Base-by-base conservation (phyloP, 768 basidiomycete species). In the Rhizopogon vinicolor region DNA sequence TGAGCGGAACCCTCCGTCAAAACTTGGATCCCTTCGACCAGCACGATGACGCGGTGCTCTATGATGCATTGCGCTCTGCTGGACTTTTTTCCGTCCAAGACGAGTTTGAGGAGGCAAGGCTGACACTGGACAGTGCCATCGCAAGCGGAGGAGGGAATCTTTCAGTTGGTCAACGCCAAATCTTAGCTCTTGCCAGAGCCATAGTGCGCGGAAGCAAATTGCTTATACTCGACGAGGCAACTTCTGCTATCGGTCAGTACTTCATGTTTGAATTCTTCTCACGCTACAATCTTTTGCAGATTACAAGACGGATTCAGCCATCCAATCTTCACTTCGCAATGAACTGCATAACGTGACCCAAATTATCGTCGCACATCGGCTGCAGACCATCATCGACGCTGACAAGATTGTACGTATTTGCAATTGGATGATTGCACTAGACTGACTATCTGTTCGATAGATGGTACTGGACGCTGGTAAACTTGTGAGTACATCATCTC, bases 1-100 rank as follows among this genome's bases (percentile, higher is more conserved):
- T 85, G 31, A 78, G 77, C 39, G 85, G 85, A 4, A 78, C 78
- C 3, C 68, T 86, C 19, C 76, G 84, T 31, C 72, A 72, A 52
- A 85, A 85, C 60, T 67, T 85, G n/a, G 85, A 86, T 62, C 85
- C 83, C 0, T 85, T 84, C 60, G 71, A 63, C 7, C 72, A 81
- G 55, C 72, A 81, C 57, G 80, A 83, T 43, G 85, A 86, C 55
- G 71, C 77, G 0, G 70, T 65, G 4, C 70, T 84, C 14, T 78
- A 82, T 52, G 74, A 73, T 35, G 80, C 79, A 0, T 65, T 83
- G 18, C 72, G 75, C 16, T 70, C 79, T 0, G 74, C 81, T 0
- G 81, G 82, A 3, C 66, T 80, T 3, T 77, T 72, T 58, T 64
- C 72, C 3, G 60, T 77, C 6, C 75, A 78, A 54, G 64, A 65